Evolutionary conservation across 1,139 yeast genomes (phyloP), one percentile per base, ranked within the genome.

Genomic region (Wickerhamiella infanticola): DNA sequence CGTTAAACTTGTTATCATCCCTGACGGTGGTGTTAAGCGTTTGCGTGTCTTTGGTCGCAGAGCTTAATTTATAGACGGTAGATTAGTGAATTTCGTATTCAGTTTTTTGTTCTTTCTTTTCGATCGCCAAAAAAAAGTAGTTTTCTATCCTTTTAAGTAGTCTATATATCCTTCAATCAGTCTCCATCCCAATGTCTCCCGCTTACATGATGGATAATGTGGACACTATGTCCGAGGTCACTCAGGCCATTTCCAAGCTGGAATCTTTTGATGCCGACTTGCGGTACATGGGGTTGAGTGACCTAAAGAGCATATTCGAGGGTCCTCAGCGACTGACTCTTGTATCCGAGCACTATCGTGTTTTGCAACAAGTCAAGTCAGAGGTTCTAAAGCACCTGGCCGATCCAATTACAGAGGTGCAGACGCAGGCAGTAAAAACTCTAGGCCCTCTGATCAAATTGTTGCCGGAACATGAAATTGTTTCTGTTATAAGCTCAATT

Each of bases 11-110:
- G 77, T 84, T 18, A 81, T 88, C 61, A 81, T 86, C 52, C 97
- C 97, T 31, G 97, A 88, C 59, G 97, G 97, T 45, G 97, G 97
- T 51, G 85, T 86, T 48, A 88, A 88, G 70, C 75, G 97, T 62
- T 66, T 88, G 40, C 74, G 95, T 54, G 90, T 85, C 31, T 74
- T 75, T 58, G 97, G 96, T 37, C 69, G 73, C 25, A 65, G 73
- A 46, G 71, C 65, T 5, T 53, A 43, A 35, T 11, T 8, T 26
- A 23, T 18, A 36, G 39, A 18, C n/a, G n/a, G 39, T n/a, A 18
- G 23, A 35, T 5, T 2, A 35, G 23, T 35, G 37, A 4, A 13
- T 13, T 5, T 11, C 18, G 24, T n/a, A 35, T 24, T 35, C 24
- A 24, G 24, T 35, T 13, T 35, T 35, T 35, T 7, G 37, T 4